phyloP scores from a whole-genome alignment of 805 yeast species.

The Candida ovalis region DNA sequence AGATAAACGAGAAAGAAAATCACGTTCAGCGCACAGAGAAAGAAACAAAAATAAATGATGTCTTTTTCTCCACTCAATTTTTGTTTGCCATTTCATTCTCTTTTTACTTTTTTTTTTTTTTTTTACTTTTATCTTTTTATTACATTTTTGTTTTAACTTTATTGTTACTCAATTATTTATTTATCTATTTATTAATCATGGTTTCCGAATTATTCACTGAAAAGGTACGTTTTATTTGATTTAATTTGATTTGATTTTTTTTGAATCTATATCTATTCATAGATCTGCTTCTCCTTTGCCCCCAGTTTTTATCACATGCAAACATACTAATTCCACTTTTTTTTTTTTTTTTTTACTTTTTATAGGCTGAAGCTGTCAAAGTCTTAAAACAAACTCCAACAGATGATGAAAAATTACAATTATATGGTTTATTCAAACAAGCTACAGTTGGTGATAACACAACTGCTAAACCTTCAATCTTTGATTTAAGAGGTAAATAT shows the following conservation, averaged over 20 bases:
- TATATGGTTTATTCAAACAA: conserved; percentile 94
- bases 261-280: too few species aligned
- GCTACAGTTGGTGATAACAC: conserved; percentile 94
- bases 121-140: neutral
- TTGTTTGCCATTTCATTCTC: too few species aligned
- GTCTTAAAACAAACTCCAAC: conserved; percentile 70
- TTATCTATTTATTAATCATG: conserved; percentile 15
- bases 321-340: conserved; percentile 1
- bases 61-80: too few species aligned
- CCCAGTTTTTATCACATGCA: conserved; percentile 1
- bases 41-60: too few species aligned
- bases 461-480: conserved; percentile 84
- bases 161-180: neutral
- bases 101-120: neutral
- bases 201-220: conserved; percentile 35
- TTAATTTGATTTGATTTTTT: neutral
- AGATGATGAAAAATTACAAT: conserved; percentile 80
- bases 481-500: conserved; percentile 92
- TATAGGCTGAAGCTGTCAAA: conserved; percentile 79
- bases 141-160: neutral
- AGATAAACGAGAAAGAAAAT: too few species aligned
- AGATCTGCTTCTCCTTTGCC: too few species aligned
- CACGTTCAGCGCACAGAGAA: too few species aligned
- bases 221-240: conserved; percentile 25
- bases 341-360: neutral